phyloP scores from a whole-genome alignment of 2,329 filamentous ascomycete species.

The Sclerotinia spermophila region DNA sequence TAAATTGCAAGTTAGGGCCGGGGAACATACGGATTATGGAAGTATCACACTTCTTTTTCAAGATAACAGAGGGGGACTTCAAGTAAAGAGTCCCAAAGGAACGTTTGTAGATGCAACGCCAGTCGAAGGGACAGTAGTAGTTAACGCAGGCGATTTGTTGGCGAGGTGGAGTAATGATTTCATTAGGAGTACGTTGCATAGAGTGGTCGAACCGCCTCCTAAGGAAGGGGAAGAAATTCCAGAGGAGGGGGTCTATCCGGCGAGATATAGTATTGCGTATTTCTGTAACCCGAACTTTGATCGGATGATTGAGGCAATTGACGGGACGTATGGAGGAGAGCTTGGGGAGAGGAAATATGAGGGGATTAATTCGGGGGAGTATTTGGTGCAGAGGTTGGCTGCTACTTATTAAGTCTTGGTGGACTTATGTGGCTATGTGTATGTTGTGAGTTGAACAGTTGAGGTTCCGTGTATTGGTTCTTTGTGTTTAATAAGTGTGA shows the following conservation, averaged over 20 bases:
- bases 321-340: constrained; percentile 55
- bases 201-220: constrained; percentile 79
- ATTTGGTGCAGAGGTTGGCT: constrained; percentile 71
- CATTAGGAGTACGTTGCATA: constrained; percentile 86
- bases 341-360: constrained; percentile 73
- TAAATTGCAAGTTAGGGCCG: constrained; percentile 45
- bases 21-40: constrained; percentile 53
- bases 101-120: constrained; percentile 80
- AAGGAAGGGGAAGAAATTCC: background rate
- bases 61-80: constrained; percentile 48
- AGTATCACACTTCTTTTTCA: constrained; percentile 52
- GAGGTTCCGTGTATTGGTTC: background rate
- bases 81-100: constrained; percentile 65
- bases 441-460: background rate
- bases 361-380: constrained; percentile 74
- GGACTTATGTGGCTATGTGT: background rate
- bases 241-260: constrained; percentile 56
- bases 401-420: constrained; percentile 58
- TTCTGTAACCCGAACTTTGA: constrained; percentile 69
- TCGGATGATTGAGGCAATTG: constrained; percentile 59
- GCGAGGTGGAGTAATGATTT: constrained; percentile 87
- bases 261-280: constrained; percentile 83
- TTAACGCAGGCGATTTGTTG: constrained; percentile 85
- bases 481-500: background rate
- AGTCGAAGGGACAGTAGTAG: constrained; percentile 75